Evolutionary conservation across 768 basidiomycete genomes (phyloP).

Genomic region (Psilocybe cyanescens): DNA sequence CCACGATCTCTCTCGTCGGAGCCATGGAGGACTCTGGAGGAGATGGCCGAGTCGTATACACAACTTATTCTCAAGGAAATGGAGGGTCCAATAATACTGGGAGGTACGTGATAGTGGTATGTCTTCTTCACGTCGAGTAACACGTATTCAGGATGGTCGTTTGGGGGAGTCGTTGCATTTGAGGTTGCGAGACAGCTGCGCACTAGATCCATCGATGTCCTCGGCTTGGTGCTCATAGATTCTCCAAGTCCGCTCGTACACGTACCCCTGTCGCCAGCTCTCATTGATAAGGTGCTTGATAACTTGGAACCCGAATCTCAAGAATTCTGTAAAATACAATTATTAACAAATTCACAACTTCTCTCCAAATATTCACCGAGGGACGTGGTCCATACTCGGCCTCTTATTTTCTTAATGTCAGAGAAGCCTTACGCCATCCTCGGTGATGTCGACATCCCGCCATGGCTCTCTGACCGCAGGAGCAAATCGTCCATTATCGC

Average conservation of each 20-base stretch:
- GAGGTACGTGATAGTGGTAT: conserved; percentile 46
- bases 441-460: conserved; percentile 39
- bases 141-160: conserved; percentile 66
- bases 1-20: conserved; percentile 48
- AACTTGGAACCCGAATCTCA: conserved; percentile 32
- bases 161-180: conserved; percentile 75
- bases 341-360: conserved; percentile 49
- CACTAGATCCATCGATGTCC: conserved; percentile 40
- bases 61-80: conserved; percentile 38
- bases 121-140: background rate
- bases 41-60: conserved; percentile 60
- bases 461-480: conserved; percentile 56
- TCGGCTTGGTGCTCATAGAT: conserved; percentile 70
- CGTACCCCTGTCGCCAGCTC: conserved; percentile 50
- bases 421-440: conserved; percentile 44
- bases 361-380: conserved; percentile 46
- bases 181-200: conserved; percentile 59
- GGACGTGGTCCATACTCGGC: conserved; percentile 23
- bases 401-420: conserved; percentile 58
- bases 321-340: conserved; percentile 48
- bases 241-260: conserved; percentile 61
- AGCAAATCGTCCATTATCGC: conserved; percentile 31
- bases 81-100: conserved; percentile 50
- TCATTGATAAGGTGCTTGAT: conserved; percentile 53
- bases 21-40: conserved; percentile 49